A percentile compares a stretch with the other conserved stretches of the same genome.
Conservation (phyloP, 768 basidiomycete genomes). For the Hirschioporus abietinus region DNA sequence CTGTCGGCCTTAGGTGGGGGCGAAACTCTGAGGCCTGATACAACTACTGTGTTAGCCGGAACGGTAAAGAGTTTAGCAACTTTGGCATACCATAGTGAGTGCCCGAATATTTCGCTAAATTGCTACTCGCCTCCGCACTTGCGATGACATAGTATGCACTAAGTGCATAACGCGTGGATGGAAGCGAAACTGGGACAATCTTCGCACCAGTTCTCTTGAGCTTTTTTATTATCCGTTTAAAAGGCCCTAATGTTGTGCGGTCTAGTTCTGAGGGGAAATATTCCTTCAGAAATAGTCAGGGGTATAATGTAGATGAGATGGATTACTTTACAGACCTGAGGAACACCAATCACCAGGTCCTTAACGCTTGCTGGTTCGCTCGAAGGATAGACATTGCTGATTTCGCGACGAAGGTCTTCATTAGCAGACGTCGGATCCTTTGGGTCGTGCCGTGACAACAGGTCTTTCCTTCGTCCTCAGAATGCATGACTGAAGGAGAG, state of each 20-base stretch:
- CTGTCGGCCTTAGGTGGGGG: constrained; percentile 37
- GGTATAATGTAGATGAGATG: background rate
- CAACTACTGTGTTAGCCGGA: constrained; percentile 24
- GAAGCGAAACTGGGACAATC: constrained; percentile 69
- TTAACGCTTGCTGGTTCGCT: constrained; percentile 8
- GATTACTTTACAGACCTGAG: constrained; percentile 42
- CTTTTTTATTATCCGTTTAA: constrained; percentile 39
- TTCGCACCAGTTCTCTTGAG: constrained; percentile 55
- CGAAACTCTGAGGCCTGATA: constrained; percentile 13
- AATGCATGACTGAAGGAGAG: background rate
- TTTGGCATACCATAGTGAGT: constrained; percentile 63
- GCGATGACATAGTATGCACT: constrained; percentile 97
- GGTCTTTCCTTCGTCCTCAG: constrained; percentile 26
- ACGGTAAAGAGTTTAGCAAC: background rate
- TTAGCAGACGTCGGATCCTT: constrained; percentile 73
- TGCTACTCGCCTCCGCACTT: constrained; percentile 90
- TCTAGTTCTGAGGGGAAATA: constrained; percentile 74
- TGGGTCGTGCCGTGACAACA: constrained; percentile 51
- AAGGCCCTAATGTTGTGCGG: constrained; percentile 33
- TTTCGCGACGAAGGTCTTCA: constrained; percentile 30
- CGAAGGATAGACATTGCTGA: constrained; percentile 14
- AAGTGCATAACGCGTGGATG: constrained; percentile 63
- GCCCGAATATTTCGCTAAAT: constrained; percentile 86
- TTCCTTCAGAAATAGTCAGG: constrained; percentile 38
- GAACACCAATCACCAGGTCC: constrained; percentile 70